Evolutionary conservation across 306 rosid genomes (phyloP).

Genomic region (Castanea crenata): DNA sequence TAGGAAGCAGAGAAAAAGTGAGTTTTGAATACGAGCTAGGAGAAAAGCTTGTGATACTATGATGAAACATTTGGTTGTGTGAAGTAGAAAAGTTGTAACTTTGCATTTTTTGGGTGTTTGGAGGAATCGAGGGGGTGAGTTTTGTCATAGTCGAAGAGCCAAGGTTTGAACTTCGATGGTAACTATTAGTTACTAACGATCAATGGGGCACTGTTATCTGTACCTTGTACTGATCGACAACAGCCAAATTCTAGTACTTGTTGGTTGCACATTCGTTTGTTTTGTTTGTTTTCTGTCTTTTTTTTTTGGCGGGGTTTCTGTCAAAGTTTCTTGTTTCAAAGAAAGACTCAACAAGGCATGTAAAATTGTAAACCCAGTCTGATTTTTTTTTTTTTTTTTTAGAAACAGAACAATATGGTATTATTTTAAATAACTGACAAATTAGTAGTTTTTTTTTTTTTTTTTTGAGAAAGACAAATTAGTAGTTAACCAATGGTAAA

Average conservation of each 20-base stretch:
- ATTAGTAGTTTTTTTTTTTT: no score
- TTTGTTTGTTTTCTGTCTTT: neutral
- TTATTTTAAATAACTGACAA: no score
- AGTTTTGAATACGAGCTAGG: neutral
- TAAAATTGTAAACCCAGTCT: no score
- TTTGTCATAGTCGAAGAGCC: constrained; percentile 29
- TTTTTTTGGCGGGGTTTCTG: neutral
- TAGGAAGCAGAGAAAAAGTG: constrained; percentile 1
- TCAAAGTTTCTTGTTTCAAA: no score
- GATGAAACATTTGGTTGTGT: neutral
- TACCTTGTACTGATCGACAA: constrained; percentile 14
- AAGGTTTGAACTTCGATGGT: neutral
- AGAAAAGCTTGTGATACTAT: neutral
- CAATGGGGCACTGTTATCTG: neutral
- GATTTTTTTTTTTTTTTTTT: no score
- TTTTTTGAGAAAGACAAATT: no score
- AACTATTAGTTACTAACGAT: neutral
- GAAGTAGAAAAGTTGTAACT: constrained; percentile 3
- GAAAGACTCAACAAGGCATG: no score
- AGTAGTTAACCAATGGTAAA: no score
- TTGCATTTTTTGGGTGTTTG: constrained; percentile 7
- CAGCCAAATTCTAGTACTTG: neutral
- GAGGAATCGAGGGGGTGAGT: constrained; percentile 20
- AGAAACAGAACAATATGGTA: no score
- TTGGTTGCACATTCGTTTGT: neutral